phyloP scores from a whole-genome alignment of 345 rosid genomes.

The Durio zibethinus region DNA sequence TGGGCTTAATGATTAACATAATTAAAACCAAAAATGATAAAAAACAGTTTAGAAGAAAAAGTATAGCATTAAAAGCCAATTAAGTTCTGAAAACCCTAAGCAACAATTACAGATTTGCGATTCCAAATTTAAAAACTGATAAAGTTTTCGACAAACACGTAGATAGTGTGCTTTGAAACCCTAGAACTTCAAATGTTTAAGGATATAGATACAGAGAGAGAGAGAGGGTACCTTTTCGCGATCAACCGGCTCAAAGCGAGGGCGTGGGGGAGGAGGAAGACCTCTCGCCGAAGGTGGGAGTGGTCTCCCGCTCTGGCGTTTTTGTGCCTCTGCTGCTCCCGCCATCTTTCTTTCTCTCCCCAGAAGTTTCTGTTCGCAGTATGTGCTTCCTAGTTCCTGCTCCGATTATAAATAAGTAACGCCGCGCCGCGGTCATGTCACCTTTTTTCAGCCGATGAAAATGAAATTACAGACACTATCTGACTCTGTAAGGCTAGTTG shows the following conservation, averaged over 20 bases:
- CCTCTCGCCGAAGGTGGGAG: slow-evolving; percentile 53
- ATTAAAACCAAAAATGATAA: not conserved
- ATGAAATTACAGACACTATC: not conserved
- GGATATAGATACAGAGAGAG: not conserved
- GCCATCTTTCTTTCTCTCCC: slow-evolving; percentile 41
- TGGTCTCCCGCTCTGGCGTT: slow-evolving; percentile 58
- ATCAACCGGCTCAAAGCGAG: slow-evolving; percentile 64
- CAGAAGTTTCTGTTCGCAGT: slow-evolving; percentile 5
- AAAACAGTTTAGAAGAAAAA: not conserved
- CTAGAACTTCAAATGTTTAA: slow-evolving; percentile 8
- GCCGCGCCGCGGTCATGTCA: not conserved
- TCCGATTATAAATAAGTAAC: not conserved
- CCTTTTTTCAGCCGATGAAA: not conserved
- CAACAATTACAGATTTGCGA: not conserved
- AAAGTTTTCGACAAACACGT: not conserved
- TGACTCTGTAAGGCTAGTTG: not conserved
- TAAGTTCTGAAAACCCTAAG: not conserved
- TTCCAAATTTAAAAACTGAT: not conserved
- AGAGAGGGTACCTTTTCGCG: slow-evolving; percentile 69
- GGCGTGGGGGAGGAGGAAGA: slow-evolving; percentile 56
- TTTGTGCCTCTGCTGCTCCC: slow-evolving; percentile 48
- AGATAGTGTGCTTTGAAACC: slow-evolving; percentile 18
- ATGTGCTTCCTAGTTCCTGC: not conserved
- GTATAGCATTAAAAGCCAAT: not conserved
- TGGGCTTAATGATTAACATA: not conserved